Evolutionary conservation across 768 basidiomycete genomes (phyloP).

Genomic region (Coprinopsis sp.): DNA sequence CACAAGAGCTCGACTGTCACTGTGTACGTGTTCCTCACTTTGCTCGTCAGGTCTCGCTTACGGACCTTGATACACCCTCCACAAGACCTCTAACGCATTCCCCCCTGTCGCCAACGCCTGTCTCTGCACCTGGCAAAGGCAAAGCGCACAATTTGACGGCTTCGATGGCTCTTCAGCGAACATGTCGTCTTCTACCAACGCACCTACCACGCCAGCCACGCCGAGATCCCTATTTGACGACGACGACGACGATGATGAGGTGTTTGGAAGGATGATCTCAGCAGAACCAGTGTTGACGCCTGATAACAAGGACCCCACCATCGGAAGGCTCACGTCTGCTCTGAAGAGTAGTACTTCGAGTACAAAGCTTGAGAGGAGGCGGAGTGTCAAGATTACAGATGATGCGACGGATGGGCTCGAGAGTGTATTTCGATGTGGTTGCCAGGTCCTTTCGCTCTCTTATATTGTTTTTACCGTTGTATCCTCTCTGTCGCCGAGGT

Average conservation of each 20-base stretch:
- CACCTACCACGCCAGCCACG: constrained; percentile 38
- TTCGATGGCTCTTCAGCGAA: constrained; percentile 10
- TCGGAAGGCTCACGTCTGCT: too few species aligned
- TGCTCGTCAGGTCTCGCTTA: too few species aligned
- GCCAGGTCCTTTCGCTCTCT: too few species aligned
- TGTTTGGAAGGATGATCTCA: constrained; percentile 11
- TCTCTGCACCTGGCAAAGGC: neutral
- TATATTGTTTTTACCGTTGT: too few species aligned
- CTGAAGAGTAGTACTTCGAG: too few species aligned
- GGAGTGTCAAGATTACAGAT: too few species aligned
- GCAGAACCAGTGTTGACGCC: too few species aligned
- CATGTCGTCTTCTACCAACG: constrained; percentile 38
- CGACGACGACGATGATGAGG: constrained; percentile 23
- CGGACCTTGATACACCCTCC: constrained; percentile 21
- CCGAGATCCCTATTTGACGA: constrained; percentile 16
- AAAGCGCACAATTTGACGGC: constrained; percentile 9
- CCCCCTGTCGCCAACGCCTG: constrained; percentile 7
- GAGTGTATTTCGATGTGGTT: too few species aligned
- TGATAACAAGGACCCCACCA: too few species aligned
- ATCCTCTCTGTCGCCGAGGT: too few species aligned
- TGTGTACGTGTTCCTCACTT: neutral
- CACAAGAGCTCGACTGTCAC: constrained; percentile 2
- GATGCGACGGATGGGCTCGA: too few species aligned
- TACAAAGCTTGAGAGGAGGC: too few species aligned
- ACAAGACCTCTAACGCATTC: constrained; percentile 11